phyloP scores from a whole-genome alignment of 768 basidiomycete genomes.

The Lenzites betulinus region DNA sequence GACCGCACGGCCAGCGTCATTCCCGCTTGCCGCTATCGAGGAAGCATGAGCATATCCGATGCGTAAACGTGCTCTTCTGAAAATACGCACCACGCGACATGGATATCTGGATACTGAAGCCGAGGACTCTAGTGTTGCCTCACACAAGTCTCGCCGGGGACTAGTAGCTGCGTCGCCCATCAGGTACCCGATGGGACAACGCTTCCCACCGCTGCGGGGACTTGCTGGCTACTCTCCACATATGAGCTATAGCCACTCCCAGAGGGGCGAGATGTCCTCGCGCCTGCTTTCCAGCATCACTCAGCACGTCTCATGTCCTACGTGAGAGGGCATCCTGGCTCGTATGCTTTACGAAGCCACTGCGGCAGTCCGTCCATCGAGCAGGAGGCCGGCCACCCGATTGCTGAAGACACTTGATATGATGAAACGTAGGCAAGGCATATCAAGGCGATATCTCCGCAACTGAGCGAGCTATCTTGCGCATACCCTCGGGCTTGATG shows the following conservation, averaged over 20 bases:
- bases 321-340: neutral
- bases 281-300: neutral
- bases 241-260: neutral
- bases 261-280: neutral
- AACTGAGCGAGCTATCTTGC: too few relatives aligned
- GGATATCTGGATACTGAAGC: neutral
- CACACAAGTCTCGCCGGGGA: neutral
- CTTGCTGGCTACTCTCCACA: neutral
- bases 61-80: slow-evolving; percentile 8
- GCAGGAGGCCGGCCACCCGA: neutral
- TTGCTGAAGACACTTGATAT: neutral
- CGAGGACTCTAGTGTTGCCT: neutral
- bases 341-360: neutral
- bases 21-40: slow-evolving; percentile 14
- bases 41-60: slow-evolving; percentile 10
- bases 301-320: neutral
- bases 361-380: neutral
- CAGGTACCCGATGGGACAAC: neutral
- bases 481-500: too few relatives aligned
- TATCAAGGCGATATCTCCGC: too few relatives aligned
- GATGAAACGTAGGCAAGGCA: too few relatives aligned
- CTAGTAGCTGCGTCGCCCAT: neutral
- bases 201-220: neutral
- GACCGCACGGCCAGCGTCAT: slow-evolving; percentile 7
- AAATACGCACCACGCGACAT: slow-evolving; percentile 4